Base-by-base conservation (phyloP, 2,329 filamentous ascomycete genomes). In the Diplodia corticola region DNA sequence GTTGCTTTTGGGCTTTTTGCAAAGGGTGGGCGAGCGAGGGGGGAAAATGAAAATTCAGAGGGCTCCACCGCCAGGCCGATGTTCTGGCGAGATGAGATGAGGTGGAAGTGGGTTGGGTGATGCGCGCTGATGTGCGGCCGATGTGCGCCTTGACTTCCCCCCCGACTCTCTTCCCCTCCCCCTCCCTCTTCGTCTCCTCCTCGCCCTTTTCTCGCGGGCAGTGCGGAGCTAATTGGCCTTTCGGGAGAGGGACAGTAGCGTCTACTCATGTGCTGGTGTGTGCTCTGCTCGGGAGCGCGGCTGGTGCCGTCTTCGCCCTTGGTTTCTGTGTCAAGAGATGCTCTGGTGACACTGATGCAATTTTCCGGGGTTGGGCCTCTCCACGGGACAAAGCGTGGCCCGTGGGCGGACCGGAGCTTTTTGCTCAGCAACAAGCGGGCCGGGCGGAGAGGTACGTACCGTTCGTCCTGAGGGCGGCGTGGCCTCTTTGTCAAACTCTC, bases 281-380 rank as follows among this genome's bases (percentile, higher is more conserved):
- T 44, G 40, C 40, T 44, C n/a, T 28, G 5, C 10, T 55, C 40
- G 40, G 40, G 17, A 44, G 17, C 53, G 35, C 54, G 33, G 54
- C 54, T 22, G 35, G 22, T 26, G 54, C 37, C 24, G 55, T 40
- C 24, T 10, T 33, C 30, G 9, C 30, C 30, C 30, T 33, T 33
- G 9, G 30, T 9, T 9, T 7, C 3, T 22, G 55, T 20, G 50
- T 59, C 55, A n/a, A 46, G 37, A 46, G 55, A 59, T 20, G 17
- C 55, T 59, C 55, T 59, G 55, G 55, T 59, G 55, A 59, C 55
- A 30, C 28, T 59, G 48, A 26, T 46, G 50, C 50, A 30, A 22
- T 37, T 40, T 9, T 20, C 30, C n/a, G 53, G 53, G 53, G 53
- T 35, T 46, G 7, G 12, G n/a, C 17, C 46, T 44, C 51, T 54